phyloP scores from a whole-genome alignment of 2,329 filamentous ascomycete species.

The Aspergillus carbonarius region DNA sequence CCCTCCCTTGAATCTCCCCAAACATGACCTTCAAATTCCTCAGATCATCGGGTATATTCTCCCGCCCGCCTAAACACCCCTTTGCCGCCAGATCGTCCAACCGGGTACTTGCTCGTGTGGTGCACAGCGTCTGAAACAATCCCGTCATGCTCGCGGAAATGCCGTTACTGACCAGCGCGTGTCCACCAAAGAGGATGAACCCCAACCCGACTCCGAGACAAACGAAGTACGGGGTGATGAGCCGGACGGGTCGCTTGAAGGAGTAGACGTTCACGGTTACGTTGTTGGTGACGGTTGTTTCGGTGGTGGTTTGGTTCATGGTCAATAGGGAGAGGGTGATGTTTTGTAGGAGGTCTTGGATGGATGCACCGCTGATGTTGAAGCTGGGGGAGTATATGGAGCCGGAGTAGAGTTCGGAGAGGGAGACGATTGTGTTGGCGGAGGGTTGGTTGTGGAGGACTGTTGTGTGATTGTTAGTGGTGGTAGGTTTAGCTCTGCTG shows the following conservation, averaged over 20 bases:
- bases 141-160: constrained; percentile 11
- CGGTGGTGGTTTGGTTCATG: not conserved
- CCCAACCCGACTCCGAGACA: not conserved
- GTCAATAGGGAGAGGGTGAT: constrained; percentile 15
- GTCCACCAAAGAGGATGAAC: constrained; percentile 9
- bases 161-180: constrained; percentile 11
- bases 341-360: constrained; percentile 10
- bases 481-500: too few species aligned
- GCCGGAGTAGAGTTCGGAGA: not conserved
- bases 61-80: constrained; percentile 14
- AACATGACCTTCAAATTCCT: constrained; percentile 18
- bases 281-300: constrained; percentile 2
- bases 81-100: constrained; percentile 7
- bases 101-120: constrained; percentile 10
- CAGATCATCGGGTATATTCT: constrained; percentile 17
- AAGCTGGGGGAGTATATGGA: not conserved
- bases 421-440: constrained; percentile 1
- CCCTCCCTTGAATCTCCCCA: constrained; percentile 7
- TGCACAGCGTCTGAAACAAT: constrained; percentile 12
- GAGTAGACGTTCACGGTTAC: constrained; percentile 6
- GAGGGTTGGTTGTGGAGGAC: constrained; percentile 3
- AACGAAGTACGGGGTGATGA: constrained; percentile 11
- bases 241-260: constrained; percentile 1
- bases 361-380: constrained; percentile 1
- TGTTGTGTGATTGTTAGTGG: not conserved